phyloP scores from a whole-genome alignment of 2,329 filamentous ascomycete genomes.

The Exophiala sideris region DNA sequence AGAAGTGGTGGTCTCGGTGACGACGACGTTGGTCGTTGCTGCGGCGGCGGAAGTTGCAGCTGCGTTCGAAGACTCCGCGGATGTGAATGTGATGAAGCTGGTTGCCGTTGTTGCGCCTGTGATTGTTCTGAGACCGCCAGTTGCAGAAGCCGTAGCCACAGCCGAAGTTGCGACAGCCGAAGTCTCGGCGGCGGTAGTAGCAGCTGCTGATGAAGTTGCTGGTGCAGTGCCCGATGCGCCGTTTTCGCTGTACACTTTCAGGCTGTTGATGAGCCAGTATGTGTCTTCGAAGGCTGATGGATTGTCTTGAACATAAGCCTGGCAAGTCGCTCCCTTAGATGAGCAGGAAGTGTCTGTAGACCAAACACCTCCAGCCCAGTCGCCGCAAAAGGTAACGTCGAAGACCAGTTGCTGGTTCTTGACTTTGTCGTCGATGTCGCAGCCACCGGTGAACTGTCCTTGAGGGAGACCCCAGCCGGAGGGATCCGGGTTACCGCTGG shows the following conservation, averaged over 20 bases:
- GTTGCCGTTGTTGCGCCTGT: background rate
- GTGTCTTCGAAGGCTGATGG: slow-evolving; percentile 67
- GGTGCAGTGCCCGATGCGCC: slow-evolving; percentile 11
- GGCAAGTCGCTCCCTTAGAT: slow-evolving; percentile 64
- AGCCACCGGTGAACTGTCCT: slow-evolving; percentile 67
- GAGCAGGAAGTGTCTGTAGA: no score
- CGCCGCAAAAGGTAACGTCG: slow-evolving; percentile 81
- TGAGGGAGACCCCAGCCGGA: slow-evolving; percentile 64
- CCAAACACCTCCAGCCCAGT: slow-evolving; percentile 78
- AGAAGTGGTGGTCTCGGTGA: background rate
- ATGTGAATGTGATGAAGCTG: slow-evolving; percentile 1
- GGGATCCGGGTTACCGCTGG: slow-evolving; percentile 60
- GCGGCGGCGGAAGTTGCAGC: background rate
- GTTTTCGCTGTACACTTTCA: slow-evolving; percentile 25
- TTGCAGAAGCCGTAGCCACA: background rate
- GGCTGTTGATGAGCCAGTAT: slow-evolving; percentile 39
- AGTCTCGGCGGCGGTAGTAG: background rate
- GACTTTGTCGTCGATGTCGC: slow-evolving; percentile 70
- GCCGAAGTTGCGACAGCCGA: background rate
- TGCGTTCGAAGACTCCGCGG: background rate
- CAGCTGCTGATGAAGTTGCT: background rate
- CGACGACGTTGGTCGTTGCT: background rate
- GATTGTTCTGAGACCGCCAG: background rate
- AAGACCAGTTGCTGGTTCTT: slow-evolving; percentile 71
- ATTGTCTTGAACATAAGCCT: slow-evolving; percentile 68